These are phyloP conservation scores for Mycena indigotica DNA, from an alignment of 768 basidiomycete species.

Conservation along the genomic window DNA sequence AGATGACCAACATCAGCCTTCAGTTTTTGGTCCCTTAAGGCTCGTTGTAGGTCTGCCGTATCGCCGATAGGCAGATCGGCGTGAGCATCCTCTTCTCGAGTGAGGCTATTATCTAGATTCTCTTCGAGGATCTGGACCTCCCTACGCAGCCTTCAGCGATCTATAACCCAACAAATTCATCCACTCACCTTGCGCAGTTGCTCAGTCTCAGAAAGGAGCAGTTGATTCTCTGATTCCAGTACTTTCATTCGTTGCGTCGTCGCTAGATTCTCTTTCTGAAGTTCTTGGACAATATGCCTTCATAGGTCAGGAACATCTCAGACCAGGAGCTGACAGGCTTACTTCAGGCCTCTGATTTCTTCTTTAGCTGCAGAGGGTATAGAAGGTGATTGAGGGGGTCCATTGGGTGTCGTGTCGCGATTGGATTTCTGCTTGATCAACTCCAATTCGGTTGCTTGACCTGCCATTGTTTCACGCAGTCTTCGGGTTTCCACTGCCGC, in stretches of 20 bases:
- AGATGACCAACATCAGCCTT: constrained; percentile 57
- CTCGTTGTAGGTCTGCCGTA: constrained; percentile 42
- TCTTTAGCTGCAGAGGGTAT: constrained; percentile 55
- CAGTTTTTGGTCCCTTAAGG: constrained; percentile 49
- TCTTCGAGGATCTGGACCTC: constrained; percentile 79
- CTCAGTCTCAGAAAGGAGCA: constrained; percentile 64
- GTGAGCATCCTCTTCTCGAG: constrained; percentile 49
- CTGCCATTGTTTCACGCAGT: constrained; percentile 33
- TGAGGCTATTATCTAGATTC: constrained; percentile 64
- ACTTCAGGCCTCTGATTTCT: constrained; percentile 87
- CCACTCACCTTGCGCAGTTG: constrained; percentile 69
- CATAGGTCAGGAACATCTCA: not conserved
- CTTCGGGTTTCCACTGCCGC: constrained; percentile 26
- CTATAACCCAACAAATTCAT: not conserved
- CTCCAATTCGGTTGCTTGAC: constrained; percentile 56
- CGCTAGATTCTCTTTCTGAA: constrained; percentile 77
- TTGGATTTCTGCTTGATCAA: constrained; percentile 57
- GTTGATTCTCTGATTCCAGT: constrained; percentile 76
- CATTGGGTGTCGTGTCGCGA: constrained; percentile 55
- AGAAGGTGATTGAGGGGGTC: constrained; percentile 37
- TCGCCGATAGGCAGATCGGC: constrained; percentile 31
- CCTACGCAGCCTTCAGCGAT: constrained; percentile 38
- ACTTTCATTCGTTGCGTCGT: constrained; percentile 65
- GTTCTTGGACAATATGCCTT: constrained; percentile 85
- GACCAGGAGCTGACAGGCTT: constrained; percentile 20